Evolutionary conservation across 1,139 yeast species (phyloP), one percentile per base, ranked within the genome.

Genomic region (Yamadazyma aaseri): DNA sequence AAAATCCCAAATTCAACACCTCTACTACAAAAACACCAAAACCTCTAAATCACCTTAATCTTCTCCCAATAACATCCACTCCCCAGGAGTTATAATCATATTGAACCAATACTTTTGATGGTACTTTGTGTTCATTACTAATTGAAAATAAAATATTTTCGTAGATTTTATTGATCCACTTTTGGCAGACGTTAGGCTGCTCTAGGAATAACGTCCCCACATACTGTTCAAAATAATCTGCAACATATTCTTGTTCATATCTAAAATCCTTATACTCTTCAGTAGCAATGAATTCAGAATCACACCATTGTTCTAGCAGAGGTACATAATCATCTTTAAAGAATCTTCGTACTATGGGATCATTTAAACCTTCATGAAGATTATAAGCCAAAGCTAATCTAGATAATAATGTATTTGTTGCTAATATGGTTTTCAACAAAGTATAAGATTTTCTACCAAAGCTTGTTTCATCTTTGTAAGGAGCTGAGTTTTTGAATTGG

Each of bases 211-310:
- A 52, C 0, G 73, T 71, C n/a, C 73, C 74, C 21, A 67, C 65
- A 36, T 68, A 68, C 29, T 63, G 64, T 42, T 68, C 74, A 38
- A 68, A 68, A 43, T 63, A 68, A 39, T 68, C 74, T 3, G 69
- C 74, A 23, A 68, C 49, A 34, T 68, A 65, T 39, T 68, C 74
- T 37, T 68, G 73, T 39, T 68, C 73, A 42, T 64, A 68, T 20
- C 41, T 30, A 22, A 30, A 46, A 15, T 50, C 46, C 27, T 58
- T 51, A 0, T 53, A 46, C 14, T 54, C 58, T 31, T 32, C 41
- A 26, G 36, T 36, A 3, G 36, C 35, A 7, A 51, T 51, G 14
- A 45, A 42, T 32, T 47, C 56, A 29, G 43, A 31, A 21, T 45
- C 44, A 26, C 41, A 46, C 47, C 61, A 57, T 2, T 40, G 38